These are phyloP conservation scores for Biscogniauxia sp. DNA, from an alignment of 2,329 filamentous ascomycete species.

Conservation along the genomic window DNA sequence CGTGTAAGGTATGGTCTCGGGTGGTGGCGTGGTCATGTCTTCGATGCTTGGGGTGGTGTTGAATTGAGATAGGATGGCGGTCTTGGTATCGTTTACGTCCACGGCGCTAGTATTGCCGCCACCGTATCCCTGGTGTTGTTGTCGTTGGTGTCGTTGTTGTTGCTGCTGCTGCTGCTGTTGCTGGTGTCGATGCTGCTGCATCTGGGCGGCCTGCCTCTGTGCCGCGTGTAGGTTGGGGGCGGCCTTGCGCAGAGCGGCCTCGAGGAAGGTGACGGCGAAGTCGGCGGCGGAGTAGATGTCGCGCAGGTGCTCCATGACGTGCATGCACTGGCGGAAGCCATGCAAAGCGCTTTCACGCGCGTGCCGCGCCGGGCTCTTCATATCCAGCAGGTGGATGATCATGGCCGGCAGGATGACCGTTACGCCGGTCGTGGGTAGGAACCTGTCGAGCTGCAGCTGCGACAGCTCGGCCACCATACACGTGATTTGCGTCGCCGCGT, in stretches of 20 bases:
- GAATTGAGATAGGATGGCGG: constrained; percentile 22
- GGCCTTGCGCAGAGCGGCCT: constrained; percentile 84
- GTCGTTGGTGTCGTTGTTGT: not conserved
- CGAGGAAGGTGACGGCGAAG: constrained; percentile 92
- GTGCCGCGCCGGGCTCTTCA: constrained; percentile 75
- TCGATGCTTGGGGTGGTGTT: constrained; percentile 17
- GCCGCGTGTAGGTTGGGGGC: constrained; percentile 63
- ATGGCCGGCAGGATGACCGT: constrained; percentile 89
- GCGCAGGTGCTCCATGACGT: constrained; percentile 80
- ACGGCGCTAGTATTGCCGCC: constrained; percentile 26
- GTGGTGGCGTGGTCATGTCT: constrained; percentile 49
- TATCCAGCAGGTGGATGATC: constrained; percentile 89
- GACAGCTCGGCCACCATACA: constrained; percentile 77
- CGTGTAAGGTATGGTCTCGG: constrained; percentile 46
- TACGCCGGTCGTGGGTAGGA: constrained; percentile 83
- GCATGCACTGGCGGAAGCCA: constrained; percentile 90
- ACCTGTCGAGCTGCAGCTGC: constrained; percentile 69
- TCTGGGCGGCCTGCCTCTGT: constrained; percentile 19
- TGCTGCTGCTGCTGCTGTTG: not conserved
- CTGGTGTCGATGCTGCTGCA: not conserved
- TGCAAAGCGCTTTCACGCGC: constrained; percentile 71
- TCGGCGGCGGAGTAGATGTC: constrained; percentile 94
- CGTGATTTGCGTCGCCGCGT: constrained; percentile 82
- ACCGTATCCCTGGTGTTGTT: constrained; percentile 14
- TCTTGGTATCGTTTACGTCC: constrained; percentile 15